Evolutionary conservation across 2,329 filamentous ascomycete genomes (phyloP).

Genomic region (Sporothrix pallida): DNA sequence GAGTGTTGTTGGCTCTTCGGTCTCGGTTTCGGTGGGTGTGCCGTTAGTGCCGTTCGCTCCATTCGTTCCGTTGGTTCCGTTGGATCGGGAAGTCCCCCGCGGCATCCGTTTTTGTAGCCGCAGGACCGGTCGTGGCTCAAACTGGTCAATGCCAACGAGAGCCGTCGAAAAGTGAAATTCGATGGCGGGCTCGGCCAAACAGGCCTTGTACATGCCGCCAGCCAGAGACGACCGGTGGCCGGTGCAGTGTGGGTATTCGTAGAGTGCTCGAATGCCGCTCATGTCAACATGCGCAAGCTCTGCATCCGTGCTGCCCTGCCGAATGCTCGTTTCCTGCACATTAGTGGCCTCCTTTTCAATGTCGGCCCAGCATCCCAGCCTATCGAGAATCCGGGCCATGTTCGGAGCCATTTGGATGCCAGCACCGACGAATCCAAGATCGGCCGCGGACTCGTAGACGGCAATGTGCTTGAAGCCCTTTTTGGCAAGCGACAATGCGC

Average conservation of each 20-base stretch:
- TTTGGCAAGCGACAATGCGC: conserved; percentile 74
- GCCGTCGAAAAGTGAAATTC: conserved; percentile 70
- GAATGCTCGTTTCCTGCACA: conserved; percentile 73
- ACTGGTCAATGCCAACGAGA: conserved; percentile 62
- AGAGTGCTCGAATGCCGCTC: conserved; percentile 68
- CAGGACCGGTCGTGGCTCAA: conserved; percentile 64
- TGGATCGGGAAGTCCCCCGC: conserved; percentile 37
- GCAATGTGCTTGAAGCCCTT: conserved; percentile 75
- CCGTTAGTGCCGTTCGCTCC: neutral
- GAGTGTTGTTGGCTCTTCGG: conserved; percentile 44
- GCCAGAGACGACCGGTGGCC: conserved; percentile 77
- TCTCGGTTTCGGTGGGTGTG: neutral
- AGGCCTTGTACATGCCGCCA: conserved; percentile 72
- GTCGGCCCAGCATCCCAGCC: conserved; percentile 72
- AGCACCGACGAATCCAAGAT: conserved; percentile 80
- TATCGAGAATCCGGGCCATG: conserved; percentile 76
- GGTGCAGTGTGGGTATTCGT: conserved; percentile 79
- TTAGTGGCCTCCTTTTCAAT: conserved; percentile 75
- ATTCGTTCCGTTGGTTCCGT: conserved; percentile 52
- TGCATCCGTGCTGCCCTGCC: conserved; percentile 70
- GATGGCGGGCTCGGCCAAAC: conserved; percentile 65
- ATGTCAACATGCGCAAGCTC: conserved; percentile 76
- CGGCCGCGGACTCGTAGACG: conserved; percentile 74
- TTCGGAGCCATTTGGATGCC: conserved; percentile 86
- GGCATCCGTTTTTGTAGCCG: conserved; percentile 61